Conservation (phyloP, 75 land plant species). For the Larix kaempferi region DNA sequence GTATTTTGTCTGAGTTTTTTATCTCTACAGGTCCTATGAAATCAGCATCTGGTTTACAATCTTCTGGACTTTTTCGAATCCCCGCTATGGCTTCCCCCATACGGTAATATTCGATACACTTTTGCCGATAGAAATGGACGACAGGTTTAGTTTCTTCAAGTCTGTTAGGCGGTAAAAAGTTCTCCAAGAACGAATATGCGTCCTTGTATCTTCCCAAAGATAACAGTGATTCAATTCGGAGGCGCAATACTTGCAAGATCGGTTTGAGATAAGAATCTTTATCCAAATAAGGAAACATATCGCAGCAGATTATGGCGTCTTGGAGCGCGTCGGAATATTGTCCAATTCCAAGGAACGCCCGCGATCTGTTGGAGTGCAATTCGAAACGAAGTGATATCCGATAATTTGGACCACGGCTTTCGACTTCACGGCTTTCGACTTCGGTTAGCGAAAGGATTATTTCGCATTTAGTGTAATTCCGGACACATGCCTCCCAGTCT, state of each 20-base stretch:
- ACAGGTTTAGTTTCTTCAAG: neutral
- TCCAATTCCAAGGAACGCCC: neutral
- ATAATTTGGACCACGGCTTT: neutral
- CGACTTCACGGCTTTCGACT: neutral
- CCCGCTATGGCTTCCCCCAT: neutral
- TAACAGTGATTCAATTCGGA: neutral
- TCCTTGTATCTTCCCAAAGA: neutral
- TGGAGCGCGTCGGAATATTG: neutral
- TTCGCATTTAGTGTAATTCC: neutral
- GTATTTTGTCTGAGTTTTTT: neutral
- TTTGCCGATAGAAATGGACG: neutral
- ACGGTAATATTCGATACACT: neutral
- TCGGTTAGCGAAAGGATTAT: neutral
- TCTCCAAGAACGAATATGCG: neutral
- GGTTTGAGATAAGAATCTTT: neutral
- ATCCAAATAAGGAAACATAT: too few relatives aligned
- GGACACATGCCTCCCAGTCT: neutral
- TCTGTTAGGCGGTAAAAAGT: neutral
- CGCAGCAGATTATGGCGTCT: neutral
- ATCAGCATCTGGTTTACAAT: neutral
- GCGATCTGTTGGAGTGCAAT: neutral
- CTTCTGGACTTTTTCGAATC: neutral
- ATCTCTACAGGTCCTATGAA: conserved; percentile 7
- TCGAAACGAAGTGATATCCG: neutral
- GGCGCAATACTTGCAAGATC: neutral